phyloP scores from a whole-genome alignment of 805 yeast genomes.

The Pichia deserticola region DNA sequence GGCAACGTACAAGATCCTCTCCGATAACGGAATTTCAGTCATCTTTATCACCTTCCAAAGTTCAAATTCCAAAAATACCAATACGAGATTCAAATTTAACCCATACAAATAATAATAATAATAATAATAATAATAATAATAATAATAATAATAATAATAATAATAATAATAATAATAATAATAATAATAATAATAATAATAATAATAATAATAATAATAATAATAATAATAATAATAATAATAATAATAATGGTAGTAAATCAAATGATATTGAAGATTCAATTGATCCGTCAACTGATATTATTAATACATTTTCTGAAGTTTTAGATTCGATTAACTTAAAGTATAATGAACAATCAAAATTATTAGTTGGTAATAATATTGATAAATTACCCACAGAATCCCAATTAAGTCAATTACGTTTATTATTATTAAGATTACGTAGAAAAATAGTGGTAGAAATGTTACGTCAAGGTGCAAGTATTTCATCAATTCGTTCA shows the following conservation, averaged over 20 bases:
- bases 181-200: too few relatives aligned
- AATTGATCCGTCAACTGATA: not conserved
- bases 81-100: too few relatives aligned
- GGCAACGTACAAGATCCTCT: not conserved
- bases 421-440: not conserved
- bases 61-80: not conserved
- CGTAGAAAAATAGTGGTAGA: constrained; percentile 1
- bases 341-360: not conserved
- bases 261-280: not conserved
- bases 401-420: not conserved
- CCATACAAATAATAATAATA: too few relatives aligned
- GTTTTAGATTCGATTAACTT: not conserved
- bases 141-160: too few relatives aligned
- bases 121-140: too few relatives aligned
- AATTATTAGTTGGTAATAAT: not conserved
- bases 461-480: not conserved
- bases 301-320: not conserved
- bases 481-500: not conserved
- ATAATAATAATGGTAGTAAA: not conserved
- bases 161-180: too few relatives aligned
- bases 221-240: too few relatives aligned
- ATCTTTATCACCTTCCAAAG: not conserved
- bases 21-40: not conserved
- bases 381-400: not conserved
- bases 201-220: too few relatives aligned